Base-by-base conservation (phyloP, 257 asterid species). In the Solanum chilense region DNA sequence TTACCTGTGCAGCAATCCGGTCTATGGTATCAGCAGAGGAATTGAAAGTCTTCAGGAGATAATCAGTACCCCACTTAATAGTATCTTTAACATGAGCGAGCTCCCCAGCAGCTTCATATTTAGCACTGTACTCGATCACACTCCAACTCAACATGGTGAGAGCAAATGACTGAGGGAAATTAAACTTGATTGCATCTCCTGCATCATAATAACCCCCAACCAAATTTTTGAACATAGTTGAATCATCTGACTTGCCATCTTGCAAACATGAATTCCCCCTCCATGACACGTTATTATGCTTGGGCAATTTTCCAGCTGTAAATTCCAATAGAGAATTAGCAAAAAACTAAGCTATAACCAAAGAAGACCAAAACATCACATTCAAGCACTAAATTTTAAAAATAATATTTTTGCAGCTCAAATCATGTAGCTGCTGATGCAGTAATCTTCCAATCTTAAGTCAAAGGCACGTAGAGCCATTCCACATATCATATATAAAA, bases 91-190 rank as follows among this genome's bases (percentile, higher is more conserved):
- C 95, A 86, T 97, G 99, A 91, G 86, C 87, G 39, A 97, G 98
- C 93, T 97, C 99, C 75, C 98, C 99, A 20, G 98, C 98, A 73
- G 98, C 95, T 88, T 97, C 99, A 81, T 88, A 97, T 88, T 95
- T 97, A 12, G 90, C 96, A 73, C 95, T 94, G 88, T 97, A 97
- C 84, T 97, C 99, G 1, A 97, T 93, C 90, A 97, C 99, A 84
- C 99, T 97, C 99, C 99, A 97, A 88, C 99, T 97, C 92, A 97
- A 89, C 98, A 97, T 92, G 18, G 99, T 95, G 98, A 97, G 95
- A 80, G 99, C 98, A 89, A 94, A 97, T 62, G 99, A 90, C 84
- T 91, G 92, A 9, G 99, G 99, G 85, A 97, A 97, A 73, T 95
- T 91, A 89, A 94, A 97, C 91, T 97, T 97, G 83, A 97, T 97